Percentiles rank a stretch among this genome's conserved stretches.
These are phyloP conservation scores for Ogataea methanolica DNA, from an alignment of 805 yeast species.

Conservation along the genomic window DNA sequence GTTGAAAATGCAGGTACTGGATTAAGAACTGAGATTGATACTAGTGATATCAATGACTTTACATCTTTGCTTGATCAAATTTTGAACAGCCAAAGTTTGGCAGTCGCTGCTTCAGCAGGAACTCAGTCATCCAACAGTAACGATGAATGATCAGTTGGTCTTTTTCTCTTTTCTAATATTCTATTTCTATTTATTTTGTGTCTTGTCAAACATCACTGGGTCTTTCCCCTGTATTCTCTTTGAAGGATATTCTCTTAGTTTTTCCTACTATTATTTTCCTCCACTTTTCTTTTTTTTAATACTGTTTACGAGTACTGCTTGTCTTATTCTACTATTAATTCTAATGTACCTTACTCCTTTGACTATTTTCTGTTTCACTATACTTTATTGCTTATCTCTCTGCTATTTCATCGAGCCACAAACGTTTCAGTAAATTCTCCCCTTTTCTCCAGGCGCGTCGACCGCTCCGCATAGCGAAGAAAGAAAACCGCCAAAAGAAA, in stretches of 20 bases:
- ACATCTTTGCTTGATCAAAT: constrained; percentile 19
- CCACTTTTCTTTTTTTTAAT: not conserved
- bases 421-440: too few relatives aligned
- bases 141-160: not conserved
- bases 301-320: not conserved
- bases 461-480: too few relatives aligned
- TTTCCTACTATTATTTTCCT: not conserved
- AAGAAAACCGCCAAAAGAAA: too few relatives aligned
- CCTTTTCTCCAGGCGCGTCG: too few relatives aligned
- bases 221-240: not conserved
- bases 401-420: too few relatives aligned
- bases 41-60: constrained; percentile 12
- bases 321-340: not conserved
- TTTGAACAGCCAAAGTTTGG: constrained; percentile 13
- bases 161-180: not conserved
- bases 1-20: constrained; percentile 16
- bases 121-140: not conserved
- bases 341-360: not conserved
- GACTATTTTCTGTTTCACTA: not conserved
- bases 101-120: constrained; percentile 7
- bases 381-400: not conserved
- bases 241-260: not conserved
- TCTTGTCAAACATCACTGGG: not conserved
- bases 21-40: constrained; percentile 7
- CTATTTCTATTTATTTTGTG: not conserved